These are phyloP conservation scores for Panus rudis DNA, from an alignment of 768 basidiomycete species.

Conservation along the genomic window DNA sequence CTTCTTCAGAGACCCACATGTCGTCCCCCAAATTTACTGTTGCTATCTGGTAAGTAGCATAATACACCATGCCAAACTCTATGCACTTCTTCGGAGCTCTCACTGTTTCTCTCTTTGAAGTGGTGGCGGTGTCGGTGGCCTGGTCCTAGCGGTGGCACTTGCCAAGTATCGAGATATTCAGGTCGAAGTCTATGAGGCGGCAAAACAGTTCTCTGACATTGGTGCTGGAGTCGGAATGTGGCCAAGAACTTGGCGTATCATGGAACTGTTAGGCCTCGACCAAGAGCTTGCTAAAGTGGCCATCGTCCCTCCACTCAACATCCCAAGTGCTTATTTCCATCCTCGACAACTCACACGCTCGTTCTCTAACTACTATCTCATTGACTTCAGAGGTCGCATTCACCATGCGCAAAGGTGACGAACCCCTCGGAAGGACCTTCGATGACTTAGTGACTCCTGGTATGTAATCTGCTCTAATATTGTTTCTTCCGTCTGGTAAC, in stretches of 20 bases:
- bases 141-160: conserved; percentile 22
- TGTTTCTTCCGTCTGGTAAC: conserved; percentile 1
- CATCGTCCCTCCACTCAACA: conserved; percentile 16
- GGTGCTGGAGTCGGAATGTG: conserved; percentile 30
- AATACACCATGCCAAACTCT: too few species aligned
- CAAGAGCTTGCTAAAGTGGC: conserved; percentile 19
- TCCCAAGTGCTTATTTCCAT: conserved; percentile 19
- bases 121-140: conserved; percentile 25
- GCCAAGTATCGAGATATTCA: conserved; percentile 20
- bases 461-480: conserved; percentile 20
- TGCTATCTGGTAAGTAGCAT: conserved; percentile 51
- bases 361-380: not conserved
- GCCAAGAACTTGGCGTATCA: conserved; percentile 27
- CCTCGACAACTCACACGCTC: not conserved
- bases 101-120: conserved; percentile 11
- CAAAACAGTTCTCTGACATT: conserved; percentile 20
- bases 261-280: conserved; percentile 21
- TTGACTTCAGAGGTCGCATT: conserved; percentile 41
- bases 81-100: too few species aligned
- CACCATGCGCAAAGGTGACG: conserved; percentile 56
- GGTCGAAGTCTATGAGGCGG: conserved; percentile 29
- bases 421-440: conserved; percentile 45
- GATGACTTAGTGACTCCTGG: conserved; percentile 52
- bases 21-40: conserved; percentile 45
- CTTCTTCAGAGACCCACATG: too few species aligned